These are phyloP conservation scores for Aspergillus homomorphus DNA, from an alignment of 495 filamentous ascomycete genomes.

Conservation along the genomic window DNA sequence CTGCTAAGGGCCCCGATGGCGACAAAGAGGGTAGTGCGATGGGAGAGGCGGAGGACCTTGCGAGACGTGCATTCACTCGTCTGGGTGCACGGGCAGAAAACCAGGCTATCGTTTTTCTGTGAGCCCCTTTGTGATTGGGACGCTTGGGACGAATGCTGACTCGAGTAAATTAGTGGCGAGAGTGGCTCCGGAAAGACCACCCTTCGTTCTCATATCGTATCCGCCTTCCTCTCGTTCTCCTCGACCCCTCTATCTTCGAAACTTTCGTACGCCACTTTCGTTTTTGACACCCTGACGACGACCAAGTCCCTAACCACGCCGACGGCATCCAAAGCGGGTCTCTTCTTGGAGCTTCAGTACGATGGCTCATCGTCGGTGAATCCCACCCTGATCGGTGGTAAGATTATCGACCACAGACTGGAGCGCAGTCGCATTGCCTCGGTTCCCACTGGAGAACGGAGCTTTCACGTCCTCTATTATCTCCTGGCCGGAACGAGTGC, in stretches of 20 bases:
- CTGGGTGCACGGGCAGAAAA: slow-evolving; percentile 89
- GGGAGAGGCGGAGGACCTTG: slow-evolving; percentile 85
- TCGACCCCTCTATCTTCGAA: slow-evolving; percentile 90
- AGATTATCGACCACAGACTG: slow-evolving; percentile 87
- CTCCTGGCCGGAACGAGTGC: slow-evolving; percentile 86
- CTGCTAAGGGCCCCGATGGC: slow-evolving; percentile 84
- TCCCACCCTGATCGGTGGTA: slow-evolving; percentile 85
- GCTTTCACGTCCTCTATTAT: slow-evolving; percentile 95
- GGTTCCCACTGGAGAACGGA: slow-evolving; percentile 92
- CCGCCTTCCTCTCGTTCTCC: slow-evolving; percentile 78
- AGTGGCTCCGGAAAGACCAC: slow-evolving; percentile 95
- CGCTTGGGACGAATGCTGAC: background rate
- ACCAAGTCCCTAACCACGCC: slow-evolving; percentile 97
- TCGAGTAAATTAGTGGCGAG: slow-evolving; percentile 64
- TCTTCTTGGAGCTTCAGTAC: slow-evolving; percentile 95
- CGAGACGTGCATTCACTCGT: slow-evolving; percentile 75
- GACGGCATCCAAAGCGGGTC: slow-evolving; percentile 89
- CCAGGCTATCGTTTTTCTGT: slow-evolving; percentile 90
- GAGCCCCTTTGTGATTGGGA: slow-evolving; percentile 32
- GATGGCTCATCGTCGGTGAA: slow-evolving; percentile 78
- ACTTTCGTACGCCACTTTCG: slow-evolving; percentile 85
- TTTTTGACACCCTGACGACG: slow-evolving; percentile 93
- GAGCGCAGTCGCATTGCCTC: slow-evolving; percentile 86
- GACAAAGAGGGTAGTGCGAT: slow-evolving; percentile 79
- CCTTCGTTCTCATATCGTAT: slow-evolving; percentile 80